phyloP scores from a whole-genome alignment of 139 green algal species.

The Monoraphidium neglectum region DNA sequence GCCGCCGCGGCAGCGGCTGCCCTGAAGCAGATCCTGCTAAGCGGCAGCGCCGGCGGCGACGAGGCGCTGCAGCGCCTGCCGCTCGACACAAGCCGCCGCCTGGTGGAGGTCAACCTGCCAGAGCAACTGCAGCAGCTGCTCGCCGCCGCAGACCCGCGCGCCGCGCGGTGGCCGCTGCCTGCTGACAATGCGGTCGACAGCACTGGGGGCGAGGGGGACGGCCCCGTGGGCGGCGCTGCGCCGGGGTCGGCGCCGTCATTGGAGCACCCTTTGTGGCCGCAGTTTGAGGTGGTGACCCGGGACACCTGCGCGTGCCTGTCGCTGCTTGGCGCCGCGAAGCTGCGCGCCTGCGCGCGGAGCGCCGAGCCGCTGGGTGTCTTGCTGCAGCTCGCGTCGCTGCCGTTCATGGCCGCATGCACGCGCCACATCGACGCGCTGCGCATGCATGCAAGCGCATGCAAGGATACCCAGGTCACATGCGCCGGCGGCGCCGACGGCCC shows the following conservation, averaged over 20 bases:
- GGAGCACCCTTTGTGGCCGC: conserved; percentile 8
- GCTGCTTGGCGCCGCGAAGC: conserved; percentile 7
- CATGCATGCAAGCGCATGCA: background rate
- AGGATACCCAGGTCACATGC: background rate
- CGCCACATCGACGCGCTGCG: conserved; percentile 12
- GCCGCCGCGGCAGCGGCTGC: background rate
- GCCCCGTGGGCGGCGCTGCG: background rate
- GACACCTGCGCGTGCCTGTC: background rate
- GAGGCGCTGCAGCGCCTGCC: conserved; percentile 17
- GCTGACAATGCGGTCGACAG: background rate
- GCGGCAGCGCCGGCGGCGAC: background rate
- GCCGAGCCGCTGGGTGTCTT: conserved; percentile 20
- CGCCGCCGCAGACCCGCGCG: background rate
- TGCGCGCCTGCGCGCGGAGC: conserved; percentile 20
- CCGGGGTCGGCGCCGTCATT: background rate
- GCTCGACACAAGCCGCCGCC: conserved; percentile 15
- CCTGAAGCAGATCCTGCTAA: background rate
- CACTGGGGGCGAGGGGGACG: background rate
- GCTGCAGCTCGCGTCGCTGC: conserved; percentile 19
- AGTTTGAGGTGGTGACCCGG: conserved; percentile 1
- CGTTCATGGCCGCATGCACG: conserved; percentile 1
- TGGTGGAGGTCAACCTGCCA: conserved; percentile 19
- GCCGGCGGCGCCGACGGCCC: background rate
- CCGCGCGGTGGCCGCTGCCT: conserved; percentile 1
- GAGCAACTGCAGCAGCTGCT: conserved; percentile 17